Evolutionary conservation across 2,329 filamentous ascomycete species (phyloP).

Genomic region (Colletotrichum chrysophilum): DNA sequence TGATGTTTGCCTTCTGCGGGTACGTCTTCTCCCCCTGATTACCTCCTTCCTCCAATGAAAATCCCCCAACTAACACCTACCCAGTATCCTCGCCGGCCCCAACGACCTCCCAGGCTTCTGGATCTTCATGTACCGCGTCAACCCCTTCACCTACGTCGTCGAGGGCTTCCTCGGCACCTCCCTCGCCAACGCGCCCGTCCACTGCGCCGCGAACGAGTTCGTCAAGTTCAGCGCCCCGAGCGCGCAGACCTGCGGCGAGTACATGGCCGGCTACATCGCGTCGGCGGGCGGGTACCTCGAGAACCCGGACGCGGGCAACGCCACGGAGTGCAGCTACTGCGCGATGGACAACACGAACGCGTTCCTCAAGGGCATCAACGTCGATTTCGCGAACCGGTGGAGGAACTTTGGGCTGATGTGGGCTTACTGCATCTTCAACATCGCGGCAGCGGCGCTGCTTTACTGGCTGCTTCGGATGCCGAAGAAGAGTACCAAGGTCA

Average conservation of each 20-base stretch:
- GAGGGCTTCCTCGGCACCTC: conserved; percentile 31
- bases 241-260: conserved; percentile 18
- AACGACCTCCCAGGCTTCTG: conserved; percentile 17
- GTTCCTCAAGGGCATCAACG: conserved; percentile 41
- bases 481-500: conserved; percentile 5
- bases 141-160: conserved; percentile 33
- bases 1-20: conserved; percentile 65
- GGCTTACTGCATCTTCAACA: conserved; percentile 55
- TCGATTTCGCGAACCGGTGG: conserved; percentile 55
- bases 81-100: conserved; percentile 19
- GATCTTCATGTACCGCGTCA: conserved; percentile 27
- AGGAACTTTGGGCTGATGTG: conserved; percentile 61
- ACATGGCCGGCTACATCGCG: conserved; percentile 9
- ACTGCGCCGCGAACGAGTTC: conserved; percentile 20
- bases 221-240: conserved; percentile 9
- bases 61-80: neutral
- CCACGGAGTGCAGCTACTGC: conserved; percentile 49
- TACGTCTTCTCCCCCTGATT: neutral
- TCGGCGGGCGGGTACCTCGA: conserved; percentile 15
- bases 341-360: conserved; percentile 37
- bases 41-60: too few species aligned
- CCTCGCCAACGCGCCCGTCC: conserved; percentile 19
- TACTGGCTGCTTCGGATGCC: conserved; percentile 50
- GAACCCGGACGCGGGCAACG: conserved; percentile 33
- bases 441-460: conserved; percentile 47